Percentiles rank a stretch among this genome's conserved stretches.
phyloP scores from a whole-genome alignment of 805 yeast genomes.

The Candida krabiensis region DNA sequence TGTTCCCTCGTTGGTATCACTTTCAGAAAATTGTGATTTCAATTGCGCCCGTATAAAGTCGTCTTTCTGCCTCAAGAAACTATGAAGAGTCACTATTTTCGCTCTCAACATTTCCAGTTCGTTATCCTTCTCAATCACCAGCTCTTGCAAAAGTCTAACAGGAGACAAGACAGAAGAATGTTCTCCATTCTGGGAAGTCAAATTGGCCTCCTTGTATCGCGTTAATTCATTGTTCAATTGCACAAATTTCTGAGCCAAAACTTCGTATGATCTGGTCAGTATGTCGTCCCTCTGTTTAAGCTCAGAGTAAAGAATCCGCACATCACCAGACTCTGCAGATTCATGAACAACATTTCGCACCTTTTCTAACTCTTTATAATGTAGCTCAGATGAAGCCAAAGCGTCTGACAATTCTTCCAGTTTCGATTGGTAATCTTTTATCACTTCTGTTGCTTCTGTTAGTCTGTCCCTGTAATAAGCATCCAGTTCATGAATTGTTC shows the following conservation, averaged over 20 bases:
- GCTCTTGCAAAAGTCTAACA: conserved; percentile 5
- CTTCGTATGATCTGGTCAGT: conserved; percentile 12
- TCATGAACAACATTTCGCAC: no score
- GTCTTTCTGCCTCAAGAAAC: not conserved
- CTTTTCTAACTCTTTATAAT: not conserved
- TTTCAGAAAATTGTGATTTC: not conserved
- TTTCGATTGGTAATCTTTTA: conserved; percentile 10
- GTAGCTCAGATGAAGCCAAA: not conserved
- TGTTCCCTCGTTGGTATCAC: not conserved
- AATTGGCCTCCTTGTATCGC: conserved; percentile 7
- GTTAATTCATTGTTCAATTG: conserved; percentile 9
- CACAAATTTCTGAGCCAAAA: conserved; percentile 12
- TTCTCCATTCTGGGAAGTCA: conserved; percentile 1
- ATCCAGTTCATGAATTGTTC: conserved; percentile 11
- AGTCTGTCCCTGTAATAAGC: conserved; percentile 10
- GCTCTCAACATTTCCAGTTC: conserved; percentile 5
- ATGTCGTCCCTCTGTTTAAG: conserved; percentile 3
- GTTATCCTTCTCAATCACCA: conserved; percentile 11
- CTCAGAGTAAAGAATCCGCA: not conserved
- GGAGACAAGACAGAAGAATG: not conserved
- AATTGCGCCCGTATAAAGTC: conserved; percentile 1
- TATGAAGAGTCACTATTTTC: not conserved
- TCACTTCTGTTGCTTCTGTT: conserved; percentile 2
- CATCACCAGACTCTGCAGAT: no score
- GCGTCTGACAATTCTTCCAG: not conserved